Evolutionary conservation across 306 rosid genomes (phyloP).

Genomic region (Purshia tridentata): DNA sequence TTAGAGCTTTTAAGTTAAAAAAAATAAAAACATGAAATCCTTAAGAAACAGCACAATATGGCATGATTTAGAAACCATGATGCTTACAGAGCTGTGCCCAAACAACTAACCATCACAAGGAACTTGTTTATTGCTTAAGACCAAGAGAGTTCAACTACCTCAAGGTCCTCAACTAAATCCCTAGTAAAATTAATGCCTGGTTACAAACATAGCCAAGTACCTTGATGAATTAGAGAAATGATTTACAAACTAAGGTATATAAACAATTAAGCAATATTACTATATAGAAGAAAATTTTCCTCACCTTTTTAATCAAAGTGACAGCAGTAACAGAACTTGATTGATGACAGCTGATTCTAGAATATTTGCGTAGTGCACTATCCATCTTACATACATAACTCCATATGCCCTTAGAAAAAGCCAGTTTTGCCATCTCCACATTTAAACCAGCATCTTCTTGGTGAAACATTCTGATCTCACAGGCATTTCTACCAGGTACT

Average conservation of each 20-base stretch:
- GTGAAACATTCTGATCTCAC: constrained; percentile 84
- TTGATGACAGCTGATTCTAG: constrained; percentile 30
- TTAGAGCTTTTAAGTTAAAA: not conserved
- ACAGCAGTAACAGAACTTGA: constrained; percentile 59
- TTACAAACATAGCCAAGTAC: not conserved
- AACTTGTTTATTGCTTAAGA: not conserved
- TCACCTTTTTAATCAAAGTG: constrained; percentile 71
- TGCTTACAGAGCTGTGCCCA: not conserved
- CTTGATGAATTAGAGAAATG: not conserved
- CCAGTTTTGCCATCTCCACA: constrained; percentile 79
- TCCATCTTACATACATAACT: constrained; percentile 87
- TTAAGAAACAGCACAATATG: not conserved
- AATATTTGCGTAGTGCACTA: constrained; percentile 64
- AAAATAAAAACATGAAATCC: not conserved
- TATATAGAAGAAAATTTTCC: constrained; percentile 17
- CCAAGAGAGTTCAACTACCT: not conserved
- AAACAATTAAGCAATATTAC: not conserved
- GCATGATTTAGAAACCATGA: not conserved
- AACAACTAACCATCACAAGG: not conserved
- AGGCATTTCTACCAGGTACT: constrained; percentile 82
- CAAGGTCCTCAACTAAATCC: not conserved
- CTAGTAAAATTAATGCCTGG: not conserved
- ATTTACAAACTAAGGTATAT: not conserved
- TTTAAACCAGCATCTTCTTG: constrained; percentile 97
- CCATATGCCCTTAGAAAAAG: constrained; percentile 88